Evolutionary conservation across 768 basidiomycete species (phyloP), one percentile per base, ranked within the genome.

Genomic region (Kondoa malvinella): DNA sequence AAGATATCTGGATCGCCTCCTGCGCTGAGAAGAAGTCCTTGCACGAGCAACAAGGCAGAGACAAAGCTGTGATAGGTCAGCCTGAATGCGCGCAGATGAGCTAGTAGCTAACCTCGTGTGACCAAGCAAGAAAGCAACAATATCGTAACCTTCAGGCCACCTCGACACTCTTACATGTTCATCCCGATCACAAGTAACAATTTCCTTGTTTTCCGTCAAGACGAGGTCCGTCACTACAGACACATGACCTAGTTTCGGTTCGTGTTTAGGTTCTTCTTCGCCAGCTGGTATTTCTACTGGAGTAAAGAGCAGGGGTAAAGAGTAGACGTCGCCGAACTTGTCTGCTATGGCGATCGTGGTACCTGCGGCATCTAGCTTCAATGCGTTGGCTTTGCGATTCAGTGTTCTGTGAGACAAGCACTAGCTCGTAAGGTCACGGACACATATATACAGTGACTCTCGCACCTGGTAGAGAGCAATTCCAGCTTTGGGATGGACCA

Each of bases 321-420:
- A 84, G 78, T 91, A 94, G 56, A 94, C 82, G 74, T 96, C 94
- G 0, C 94, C 94, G 70, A 95, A 92, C 77, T 95, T 96, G 78
- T 99, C 94, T 1, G 89, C 84, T 15, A 89, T 84, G 1, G 96
- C 76, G 68, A 99, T 85, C 0, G 82, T 84, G 69, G 83, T 77
- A 0, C 81, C 82, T 57, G 85, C 81, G 2, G 74, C 77, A 0
- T 86, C 84, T 72, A 95, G 85, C 0, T 77, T 76, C 30, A 95
- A 74, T 1, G 80, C 80, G 0, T 89, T 91, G 0, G 89, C 84
- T 68, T 86, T 86, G 78, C 96, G 96, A 0, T 87, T 85, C 1
- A 92, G 80, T 69, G 88, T 86, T 59, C 92, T 92, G 66, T 34
- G 8, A 31, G 15, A 4, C 21, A 4, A 59, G 4, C 56, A 58